These are phyloP conservation scores for Lecanoromycetidae sp. DNA, from an alignment of 2,329 filamentous ascomycete genomes.

Conservation along the genomic window DNA sequence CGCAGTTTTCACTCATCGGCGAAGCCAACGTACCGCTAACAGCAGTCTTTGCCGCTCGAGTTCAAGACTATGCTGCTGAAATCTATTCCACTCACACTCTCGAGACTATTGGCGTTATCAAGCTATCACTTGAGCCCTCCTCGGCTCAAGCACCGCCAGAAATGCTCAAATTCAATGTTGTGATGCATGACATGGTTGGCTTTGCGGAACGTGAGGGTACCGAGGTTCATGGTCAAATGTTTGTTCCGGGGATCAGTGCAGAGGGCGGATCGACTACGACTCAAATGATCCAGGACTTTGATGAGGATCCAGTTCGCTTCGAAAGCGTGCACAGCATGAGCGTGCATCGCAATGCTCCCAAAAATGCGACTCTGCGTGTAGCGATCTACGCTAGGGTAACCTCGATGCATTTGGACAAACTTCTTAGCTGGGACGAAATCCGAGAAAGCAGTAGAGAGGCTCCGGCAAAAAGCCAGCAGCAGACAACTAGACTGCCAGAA, in stretches of 20 bases:
- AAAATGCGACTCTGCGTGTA: conserved; percentile 64
- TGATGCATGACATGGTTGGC: conserved; percentile 91
- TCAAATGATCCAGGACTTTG: conserved; percentile 85
- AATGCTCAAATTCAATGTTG: conserved; percentile 94
- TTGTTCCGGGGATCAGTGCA: conserved; percentile 79
- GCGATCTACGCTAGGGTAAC: conserved; percentile 88
- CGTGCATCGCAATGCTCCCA: conserved; percentile 65
- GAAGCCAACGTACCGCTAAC: conserved; percentile 86
- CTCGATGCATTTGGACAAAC: conserved; percentile 87
- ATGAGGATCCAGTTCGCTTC: conserved; percentile 83
- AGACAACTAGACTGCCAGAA: conserved; percentile 65
- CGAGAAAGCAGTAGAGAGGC: conserved; percentile 54
- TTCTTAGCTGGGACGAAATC: conserved; percentile 98
- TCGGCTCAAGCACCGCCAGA: conserved; percentile 83
- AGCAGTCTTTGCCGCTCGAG: conserved; percentile 85
- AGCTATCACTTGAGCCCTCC: conserved; percentile 83
- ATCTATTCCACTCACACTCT: conserved; percentile 86
- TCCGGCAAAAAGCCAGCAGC: conserved; percentile 44
- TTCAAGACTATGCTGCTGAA: conserved; percentile 87
- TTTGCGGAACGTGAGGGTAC: conserved; percentile 94
- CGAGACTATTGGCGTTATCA: conserved; percentile 79
- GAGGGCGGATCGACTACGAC: conserved; percentile 89
- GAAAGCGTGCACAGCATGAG: conserved; percentile 99
- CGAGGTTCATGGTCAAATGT: conserved; percentile 92
- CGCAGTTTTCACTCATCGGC: conserved; percentile 81